Conservation (phyloP, 805 yeast species). For the Candida michaelii region DNA sequence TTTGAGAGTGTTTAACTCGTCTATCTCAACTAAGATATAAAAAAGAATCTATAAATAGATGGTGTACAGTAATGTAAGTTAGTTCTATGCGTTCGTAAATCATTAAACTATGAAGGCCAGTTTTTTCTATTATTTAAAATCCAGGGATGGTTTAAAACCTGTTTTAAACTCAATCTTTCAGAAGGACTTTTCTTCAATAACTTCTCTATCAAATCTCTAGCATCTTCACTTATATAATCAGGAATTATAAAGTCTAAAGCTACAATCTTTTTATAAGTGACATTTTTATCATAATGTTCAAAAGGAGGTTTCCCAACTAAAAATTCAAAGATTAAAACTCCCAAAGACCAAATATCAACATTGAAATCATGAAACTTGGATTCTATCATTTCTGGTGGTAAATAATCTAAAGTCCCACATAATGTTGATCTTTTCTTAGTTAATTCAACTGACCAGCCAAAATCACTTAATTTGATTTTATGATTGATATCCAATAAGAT, state of each 20-base stretch:
- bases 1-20: no score
- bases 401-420: slow-evolving; percentile 92
- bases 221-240: slow-evolving; percentile 64
- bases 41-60: slow-evolving; percentile 1
- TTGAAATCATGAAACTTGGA: slow-evolving; percentile 71
- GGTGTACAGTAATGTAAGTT: slow-evolving; percentile 11
- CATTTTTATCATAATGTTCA: slow-evolving; percentile 74
- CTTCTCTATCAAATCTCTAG: slow-evolving; percentile 66
- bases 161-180: slow-evolving; percentile 58
- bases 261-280: slow-evolving; percentile 78
- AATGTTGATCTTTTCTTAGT: slow-evolving; percentile 63
- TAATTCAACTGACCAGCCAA: slow-evolving; percentile 84
- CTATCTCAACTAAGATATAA: neutral
- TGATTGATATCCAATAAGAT: slow-evolving; percentile 76
- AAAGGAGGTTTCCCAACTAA: slow-evolving; percentile 90
- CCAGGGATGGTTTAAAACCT: slow-evolving; percentile 83
- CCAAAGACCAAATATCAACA: slow-evolving; percentile 93
- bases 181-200: slow-evolving; percentile 70
- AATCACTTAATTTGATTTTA: slow-evolving; percentile 81
- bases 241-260: slow-evolving; percentile 79
- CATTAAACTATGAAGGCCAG: slow-evolving; percentile 46
- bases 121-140: slow-evolving; percentile 58
- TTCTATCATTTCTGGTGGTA: slow-evolving; percentile 95
- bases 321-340: slow-evolving; percentile 81
- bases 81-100: slow-evolving; percentile 2